Evolutionary conservation across 2,329 filamentous ascomycete species (phyloP), one percentile per base, ranked within the genome.

Genomic region (Nectriaceae sp.): DNA sequence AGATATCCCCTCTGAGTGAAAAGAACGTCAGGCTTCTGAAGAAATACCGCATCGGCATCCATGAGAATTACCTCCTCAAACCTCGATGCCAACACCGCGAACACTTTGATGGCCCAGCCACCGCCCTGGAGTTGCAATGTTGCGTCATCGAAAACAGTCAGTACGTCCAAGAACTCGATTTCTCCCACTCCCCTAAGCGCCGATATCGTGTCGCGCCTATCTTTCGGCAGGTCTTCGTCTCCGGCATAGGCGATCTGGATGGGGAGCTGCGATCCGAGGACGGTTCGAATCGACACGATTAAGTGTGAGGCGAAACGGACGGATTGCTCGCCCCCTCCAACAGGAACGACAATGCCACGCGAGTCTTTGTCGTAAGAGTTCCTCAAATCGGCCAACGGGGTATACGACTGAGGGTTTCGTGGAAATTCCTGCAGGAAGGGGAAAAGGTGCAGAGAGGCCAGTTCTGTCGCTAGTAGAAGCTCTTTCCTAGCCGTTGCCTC

Each of bases 61-160:
- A 72, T 29, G 2, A 73, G 54, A 3, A 73, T 63, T 3, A 67
- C 66, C 26, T 72, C 52, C n/a, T 69, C 66, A 40, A 69, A 73
- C 0, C 36, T 52, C 1, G 66, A 67, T 13, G 63, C 66, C 8
- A 74, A 61, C 2, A 63, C 55, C 3, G 71, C 71, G 42, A 74
- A 74, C 1, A 66, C 53, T 44, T 74, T 73, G 45, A 72, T 66
- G 10, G 71, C 70, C 68, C 70, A 72, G 2, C 62, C 62, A 1
- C 62, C 64, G 1, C 61, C 48, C n/a, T 49, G 44, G 2, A 70
- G 57, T 5, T 57, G 55, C 36, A 69, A 22, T 2, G 59, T 62
- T 0, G 44, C 24, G 24, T 71, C 65, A 21, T 69, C 58, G 41
- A 71, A 68, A 1, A 70, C 58, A 0, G 51, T 51, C 8, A 61